These are phyloP conservation scores for Rhizomucor miehei DNA, from an alignment of 371 early-diverging fungal species.

Conservation along the genomic window DNA sequence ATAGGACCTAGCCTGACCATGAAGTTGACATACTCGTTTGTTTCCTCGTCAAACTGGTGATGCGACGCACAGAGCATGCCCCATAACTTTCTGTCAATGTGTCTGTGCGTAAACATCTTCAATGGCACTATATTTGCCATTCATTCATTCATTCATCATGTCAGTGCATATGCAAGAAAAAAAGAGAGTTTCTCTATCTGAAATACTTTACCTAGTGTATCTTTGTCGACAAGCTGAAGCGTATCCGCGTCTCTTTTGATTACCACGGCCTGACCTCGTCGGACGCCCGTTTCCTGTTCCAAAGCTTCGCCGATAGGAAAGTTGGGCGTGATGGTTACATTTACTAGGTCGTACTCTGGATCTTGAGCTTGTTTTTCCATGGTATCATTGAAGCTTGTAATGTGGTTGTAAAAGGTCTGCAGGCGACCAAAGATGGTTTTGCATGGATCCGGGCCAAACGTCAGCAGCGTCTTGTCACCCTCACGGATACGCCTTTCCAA, in stretches of 20 bases:
- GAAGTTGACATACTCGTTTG: conserved; percentile 51
- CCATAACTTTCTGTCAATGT: conserved; percentile 44
- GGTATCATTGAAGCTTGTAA: conserved; percentile 28
- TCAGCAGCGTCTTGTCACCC: conserved; percentile 39
- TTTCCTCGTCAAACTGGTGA: conserved; percentile 46
- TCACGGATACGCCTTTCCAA: conserved; percentile 34
- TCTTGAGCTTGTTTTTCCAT: conserved; percentile 30
- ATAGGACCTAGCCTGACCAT: conserved; percentile 44
- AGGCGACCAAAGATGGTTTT: conserved; percentile 56
- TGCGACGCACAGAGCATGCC: conserved; percentile 52
- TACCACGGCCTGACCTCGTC: conserved; percentile 36
- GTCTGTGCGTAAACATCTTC: conserved; percentile 47
- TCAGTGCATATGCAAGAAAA: neutral
- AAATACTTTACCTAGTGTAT: conserved; percentile 31
- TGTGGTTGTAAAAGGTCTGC: conserved; percentile 41
- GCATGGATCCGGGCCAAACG: conserved; percentile 59
- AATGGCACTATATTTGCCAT: conserved; percentile 33
- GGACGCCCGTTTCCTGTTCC: conserved; percentile 33
- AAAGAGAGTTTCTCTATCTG: no score
- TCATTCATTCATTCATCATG: neutral
- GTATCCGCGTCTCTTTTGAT: conserved; percentile 59
- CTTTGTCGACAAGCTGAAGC: conserved; percentile 55
- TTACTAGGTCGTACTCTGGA: conserved; percentile 55
- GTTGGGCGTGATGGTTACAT: conserved; percentile 63
- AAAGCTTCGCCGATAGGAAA: conserved; percentile 47